Conservation (phyloP, 257 asterid genomes). For the Capsicum baccatum region DNA sequence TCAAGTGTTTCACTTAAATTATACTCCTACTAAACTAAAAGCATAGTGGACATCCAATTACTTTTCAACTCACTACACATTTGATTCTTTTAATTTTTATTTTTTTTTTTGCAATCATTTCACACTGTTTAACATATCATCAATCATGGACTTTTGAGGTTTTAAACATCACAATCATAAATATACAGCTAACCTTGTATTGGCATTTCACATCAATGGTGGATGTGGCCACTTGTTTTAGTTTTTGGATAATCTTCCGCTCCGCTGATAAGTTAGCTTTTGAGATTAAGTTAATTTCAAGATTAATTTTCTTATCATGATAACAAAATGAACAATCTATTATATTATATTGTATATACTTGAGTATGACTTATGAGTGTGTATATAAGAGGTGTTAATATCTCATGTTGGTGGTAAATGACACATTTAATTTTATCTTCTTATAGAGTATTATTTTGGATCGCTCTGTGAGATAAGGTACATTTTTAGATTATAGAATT, state of each 20-base stretch:
- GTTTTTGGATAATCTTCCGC: too few species aligned
- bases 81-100: background rate
- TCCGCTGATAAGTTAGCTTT: background rate
- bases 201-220: too few species aligned
- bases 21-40: background rate
- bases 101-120: background rate
- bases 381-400: background rate
- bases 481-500: too few species aligned
- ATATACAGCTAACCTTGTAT: background rate
- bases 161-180: background rate
- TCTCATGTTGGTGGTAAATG: background rate
- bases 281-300: background rate
- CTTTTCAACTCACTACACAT: conserved; percentile 6
- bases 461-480: too few species aligned
- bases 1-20: background rate
- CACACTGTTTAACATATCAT: background rate
- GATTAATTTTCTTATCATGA: background rate
- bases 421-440: too few species aligned
- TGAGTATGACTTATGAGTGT: background rate
- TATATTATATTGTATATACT: background rate
- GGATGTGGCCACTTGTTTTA: too few species aligned
- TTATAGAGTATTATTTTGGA: too few species aligned
- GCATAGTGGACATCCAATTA: conserved; percentile 24
- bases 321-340: background rate
- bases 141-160: background rate